These are phyloP conservation scores for Candida insectorum DNA, from an alignment of 805 yeast species.

Conservation along the genomic window DNA sequence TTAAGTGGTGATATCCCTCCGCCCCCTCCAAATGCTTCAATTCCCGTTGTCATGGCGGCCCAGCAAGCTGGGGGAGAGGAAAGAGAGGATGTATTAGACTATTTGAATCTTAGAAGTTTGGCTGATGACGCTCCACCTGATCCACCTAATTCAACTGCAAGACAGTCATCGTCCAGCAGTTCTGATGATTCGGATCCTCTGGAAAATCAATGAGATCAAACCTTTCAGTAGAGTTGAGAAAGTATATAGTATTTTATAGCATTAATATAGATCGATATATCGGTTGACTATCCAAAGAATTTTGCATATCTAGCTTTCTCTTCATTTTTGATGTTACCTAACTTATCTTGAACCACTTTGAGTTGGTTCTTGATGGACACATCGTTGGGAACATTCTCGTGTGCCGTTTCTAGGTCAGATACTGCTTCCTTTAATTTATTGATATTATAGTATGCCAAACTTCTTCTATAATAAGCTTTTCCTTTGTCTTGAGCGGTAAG, in stretches of 20 bases:
- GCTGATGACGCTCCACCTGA: slow-evolving; percentile 14
- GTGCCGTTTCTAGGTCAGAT: slow-evolving; percentile 43
- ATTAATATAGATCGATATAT: too few species aligned
- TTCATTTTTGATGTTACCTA: slow-evolving; percentile 43
- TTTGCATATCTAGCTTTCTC: slow-evolving; percentile 59
- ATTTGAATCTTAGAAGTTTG: slow-evolving; percentile 24
- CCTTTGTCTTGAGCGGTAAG: slow-evolving; percentile 43
- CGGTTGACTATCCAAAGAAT: slow-evolving; percentile 51
- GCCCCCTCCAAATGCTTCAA: neutral
- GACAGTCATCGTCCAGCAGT: slow-evolving; percentile 2
- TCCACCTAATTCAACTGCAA: slow-evolving; percentile 2
- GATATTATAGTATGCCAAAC: slow-evolving; percentile 40
- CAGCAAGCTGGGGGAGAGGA: neutral
- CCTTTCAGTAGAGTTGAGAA: too few species aligned
- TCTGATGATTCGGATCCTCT: neutral
- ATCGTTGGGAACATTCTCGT: slow-evolving; percentile 46
- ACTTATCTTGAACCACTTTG: slow-evolving; percentile 32
- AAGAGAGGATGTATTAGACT: slow-evolving; percentile 21
- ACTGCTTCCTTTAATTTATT: slow-evolving; percentile 51
- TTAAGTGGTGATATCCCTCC: neutral
- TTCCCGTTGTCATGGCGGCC: too few species aligned
- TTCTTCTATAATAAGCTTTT: slow-evolving; percentile 58
- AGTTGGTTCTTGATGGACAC: slow-evolving; percentile 44
- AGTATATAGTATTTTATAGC: too few species aligned
- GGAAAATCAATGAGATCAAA: too few species aligned